Conservation (phyloP, 768 basidiomycete genomes). For the Serendipita indica region DNA sequence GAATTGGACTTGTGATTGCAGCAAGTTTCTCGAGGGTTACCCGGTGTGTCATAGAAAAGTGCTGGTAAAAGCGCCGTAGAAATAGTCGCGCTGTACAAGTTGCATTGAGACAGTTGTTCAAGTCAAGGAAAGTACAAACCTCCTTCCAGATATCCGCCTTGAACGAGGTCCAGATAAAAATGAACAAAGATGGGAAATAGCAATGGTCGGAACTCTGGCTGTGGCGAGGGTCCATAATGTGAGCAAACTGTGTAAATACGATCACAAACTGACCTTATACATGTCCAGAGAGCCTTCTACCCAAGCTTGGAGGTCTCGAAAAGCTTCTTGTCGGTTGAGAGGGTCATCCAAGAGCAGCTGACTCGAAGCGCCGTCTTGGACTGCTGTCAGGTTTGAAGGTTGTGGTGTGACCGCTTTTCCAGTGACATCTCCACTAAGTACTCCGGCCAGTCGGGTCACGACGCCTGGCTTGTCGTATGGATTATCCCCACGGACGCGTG, state of each 20-base stretch:
- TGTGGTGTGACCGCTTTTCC: neutral
- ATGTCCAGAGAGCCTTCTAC: slow-evolving; percentile 83
- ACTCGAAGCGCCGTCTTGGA: slow-evolving; percentile 67
- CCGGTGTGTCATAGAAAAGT: slow-evolving; percentile 50
- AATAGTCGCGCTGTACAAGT: slow-evolving; percentile 49
- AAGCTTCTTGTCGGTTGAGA: slow-evolving; percentile 74
- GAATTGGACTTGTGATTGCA: slow-evolving; percentile 63
- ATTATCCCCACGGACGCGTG: neutral
- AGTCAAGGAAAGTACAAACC: slow-evolving; percentile 35
- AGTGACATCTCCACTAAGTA: neutral
- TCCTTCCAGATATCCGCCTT: slow-evolving; percentile 78
- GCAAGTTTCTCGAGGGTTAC: slow-evolving; percentile 62
- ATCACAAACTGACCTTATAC: slow-evolving; percentile 49
- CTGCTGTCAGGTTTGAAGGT: neutral
- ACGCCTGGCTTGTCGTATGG: slow-evolving; percentile 2
- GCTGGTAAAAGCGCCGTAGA: slow-evolving; percentile 51
- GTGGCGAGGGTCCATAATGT: slow-evolving; percentile 15
- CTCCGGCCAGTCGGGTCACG: neutral
- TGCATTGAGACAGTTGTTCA: slow-evolving; percentile 11
- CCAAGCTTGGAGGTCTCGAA: slow-evolving; percentile 73
- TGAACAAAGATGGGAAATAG: slow-evolving; percentile 94
- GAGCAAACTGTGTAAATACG: neutral
- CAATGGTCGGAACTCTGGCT: slow-evolving; percentile 91
- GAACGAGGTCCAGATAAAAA: slow-evolving; percentile 89
- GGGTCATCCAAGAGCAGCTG: slow-evolving; percentile 71